Percentiles rank a stretch among this genome's conserved stretches.
phyloP scores from a whole-genome alignment of 768 basidiomycete genomes.

The Kwoniella botswanensis region DNA sequence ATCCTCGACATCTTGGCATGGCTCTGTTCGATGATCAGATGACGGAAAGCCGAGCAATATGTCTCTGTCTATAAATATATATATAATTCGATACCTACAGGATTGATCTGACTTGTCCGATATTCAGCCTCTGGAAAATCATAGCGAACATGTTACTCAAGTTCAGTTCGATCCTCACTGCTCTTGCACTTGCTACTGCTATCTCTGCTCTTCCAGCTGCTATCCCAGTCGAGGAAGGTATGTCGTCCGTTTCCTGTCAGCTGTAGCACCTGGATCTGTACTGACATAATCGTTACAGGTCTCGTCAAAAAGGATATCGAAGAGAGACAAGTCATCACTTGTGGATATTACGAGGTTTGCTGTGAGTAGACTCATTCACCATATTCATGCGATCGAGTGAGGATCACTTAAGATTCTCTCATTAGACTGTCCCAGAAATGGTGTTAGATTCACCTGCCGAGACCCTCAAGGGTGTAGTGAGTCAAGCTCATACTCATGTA shows the following conservation, averaged over 20 bases:
- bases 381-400: neutral
- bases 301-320: constrained; percentile 1
- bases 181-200: neutral
- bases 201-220: constrained; percentile 3
- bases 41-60: neutral
- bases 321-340: constrained; percentile 18
- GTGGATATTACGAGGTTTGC: constrained; percentile 22
- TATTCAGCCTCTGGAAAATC: no score
- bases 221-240: constrained; percentile 6
- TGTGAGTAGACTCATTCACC: constrained; percentile 1
- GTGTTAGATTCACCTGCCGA: constrained; percentile 10
- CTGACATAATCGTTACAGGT: neutral
- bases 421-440: constrained; percentile 20
- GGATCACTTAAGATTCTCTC: neutral
- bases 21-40: neutral
- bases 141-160: neutral
- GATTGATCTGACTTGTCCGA: no score
- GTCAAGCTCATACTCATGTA: neutral
- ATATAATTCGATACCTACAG: no score
- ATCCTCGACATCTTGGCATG: neutral
- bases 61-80: no score
- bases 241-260: neutral
- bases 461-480: constrained; percentile 20
- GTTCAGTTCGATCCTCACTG: neutral
- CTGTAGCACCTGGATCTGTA: no score